phyloP scores from a whole-genome alignment of 345 rosid species.

The Rhizophora apiculata region DNA sequence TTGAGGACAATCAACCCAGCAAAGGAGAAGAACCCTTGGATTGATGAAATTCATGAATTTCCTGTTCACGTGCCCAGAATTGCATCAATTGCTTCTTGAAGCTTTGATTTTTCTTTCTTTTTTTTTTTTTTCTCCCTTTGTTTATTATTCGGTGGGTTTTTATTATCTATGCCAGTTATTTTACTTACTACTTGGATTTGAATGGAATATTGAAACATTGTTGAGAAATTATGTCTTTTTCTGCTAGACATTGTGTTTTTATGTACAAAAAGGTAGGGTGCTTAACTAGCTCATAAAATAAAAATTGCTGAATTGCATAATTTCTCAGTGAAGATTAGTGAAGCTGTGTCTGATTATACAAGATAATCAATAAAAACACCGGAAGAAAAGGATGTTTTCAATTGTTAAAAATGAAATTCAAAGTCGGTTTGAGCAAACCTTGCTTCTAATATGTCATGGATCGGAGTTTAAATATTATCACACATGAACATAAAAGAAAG shows the following conservation, averaged over 20 bases:
- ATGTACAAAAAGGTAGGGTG: conserved; percentile 6
- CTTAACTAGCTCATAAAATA: no score
- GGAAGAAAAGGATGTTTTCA: no score
- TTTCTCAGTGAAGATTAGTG: no score
- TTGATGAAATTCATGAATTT: conserved; percentile 66
- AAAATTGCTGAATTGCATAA: no score
- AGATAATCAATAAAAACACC: no score
- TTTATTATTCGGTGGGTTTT: not conserved
- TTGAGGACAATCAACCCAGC: conserved; percentile 64
- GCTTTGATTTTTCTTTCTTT: not conserved
- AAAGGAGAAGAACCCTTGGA: conserved; percentile 79
- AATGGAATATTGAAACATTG: not conserved
- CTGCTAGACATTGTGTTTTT: not conserved
- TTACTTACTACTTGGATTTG: not conserved
- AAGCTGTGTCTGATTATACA: no score
- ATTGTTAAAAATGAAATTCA: no score
- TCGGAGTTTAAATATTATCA: no score
- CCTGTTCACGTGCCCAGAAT: conserved; percentile 59
- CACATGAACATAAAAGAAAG: no score
- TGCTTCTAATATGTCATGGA: no score
- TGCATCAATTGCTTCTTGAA: conserved; percentile 10
- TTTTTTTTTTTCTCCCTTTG: not conserved
- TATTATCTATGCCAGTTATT: not conserved
- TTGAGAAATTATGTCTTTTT: not conserved
- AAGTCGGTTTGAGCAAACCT: no score